These are phyloP conservation scores for Cryphonectria naterciae DNA, from an alignment of 2,329 filamentous ascomycete species.

Conservation along the genomic window DNA sequence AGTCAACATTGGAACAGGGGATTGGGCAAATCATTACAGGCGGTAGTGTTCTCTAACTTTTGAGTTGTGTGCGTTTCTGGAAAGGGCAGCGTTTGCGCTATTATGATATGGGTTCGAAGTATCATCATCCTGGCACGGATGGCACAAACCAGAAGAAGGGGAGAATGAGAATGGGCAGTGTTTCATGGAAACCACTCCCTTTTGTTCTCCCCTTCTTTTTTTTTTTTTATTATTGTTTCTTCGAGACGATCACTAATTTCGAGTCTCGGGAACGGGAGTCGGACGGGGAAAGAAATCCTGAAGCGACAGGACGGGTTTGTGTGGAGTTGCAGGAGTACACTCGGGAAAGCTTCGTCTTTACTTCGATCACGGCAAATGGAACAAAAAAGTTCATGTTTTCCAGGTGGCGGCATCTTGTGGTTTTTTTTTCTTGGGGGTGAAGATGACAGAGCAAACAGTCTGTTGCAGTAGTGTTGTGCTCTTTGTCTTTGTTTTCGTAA, in stretches of 20 bases:
- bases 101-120: neutral
- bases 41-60: neutral
- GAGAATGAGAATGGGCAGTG: neutral
- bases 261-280: conserved; percentile 24
- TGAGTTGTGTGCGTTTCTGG: neutral
- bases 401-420: neutral
- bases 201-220: neutral
- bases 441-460: neutral
- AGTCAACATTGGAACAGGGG: neutral
- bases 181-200: conserved; percentile 5
- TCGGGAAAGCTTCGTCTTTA: conserved; percentile 16
- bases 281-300: conserved; percentile 17
- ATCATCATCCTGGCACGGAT: neutral
- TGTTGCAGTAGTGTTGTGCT: neutral
- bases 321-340: conserved; percentile 30
- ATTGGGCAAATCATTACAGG: neutral
- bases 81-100: neutral
- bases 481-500: neutral
- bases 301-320: conserved; percentile 20
- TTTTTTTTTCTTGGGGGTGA: neutral
- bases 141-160: neutral
- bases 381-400: conserved; percentile 25
- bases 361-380: conserved; percentile 27
- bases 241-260: conserved; percentile 19
- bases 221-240: neutral